Conservation (phyloP, 192 early-diverging fungal species). For the Coemansia sp. region DNA sequence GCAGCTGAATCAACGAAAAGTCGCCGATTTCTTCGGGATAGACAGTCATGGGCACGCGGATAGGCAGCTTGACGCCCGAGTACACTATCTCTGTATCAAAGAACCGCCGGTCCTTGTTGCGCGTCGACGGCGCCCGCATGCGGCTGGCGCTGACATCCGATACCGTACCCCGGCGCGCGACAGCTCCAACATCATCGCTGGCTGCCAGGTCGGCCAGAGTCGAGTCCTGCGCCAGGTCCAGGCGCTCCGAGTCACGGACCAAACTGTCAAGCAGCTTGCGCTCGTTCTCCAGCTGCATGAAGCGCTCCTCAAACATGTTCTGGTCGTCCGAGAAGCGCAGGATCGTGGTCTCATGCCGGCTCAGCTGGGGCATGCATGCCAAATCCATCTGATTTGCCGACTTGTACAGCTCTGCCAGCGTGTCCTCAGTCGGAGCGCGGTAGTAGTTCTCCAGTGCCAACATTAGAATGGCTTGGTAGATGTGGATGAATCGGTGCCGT, state of each 20-base stretch:
- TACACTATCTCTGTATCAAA: slow-evolving; percentile 88
- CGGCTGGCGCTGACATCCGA: slow-evolving; percentile 56
- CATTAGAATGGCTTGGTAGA: slow-evolving; percentile 89
- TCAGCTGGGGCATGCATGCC: slow-evolving; percentile 75
- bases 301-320: slow-evolving; percentile 85
- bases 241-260: slow-evolving; percentile 31
- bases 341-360: slow-evolving; percentile 79
- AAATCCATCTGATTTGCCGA: slow-evolving; percentile 88
- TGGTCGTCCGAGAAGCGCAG: slow-evolving; percentile 81
- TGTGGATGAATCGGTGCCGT: slow-evolving; percentile 87
- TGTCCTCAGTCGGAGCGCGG: slow-evolving; percentile 68
- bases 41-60: slow-evolving; percentile 85
- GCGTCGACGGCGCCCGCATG: slow-evolving; percentile 53
- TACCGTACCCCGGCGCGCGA: slow-evolving; percentile 53
- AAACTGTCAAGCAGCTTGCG: slow-evolving; percentile 22
- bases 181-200: slow-evolving; percentile 33
- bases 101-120: slow-evolving; percentile 85
- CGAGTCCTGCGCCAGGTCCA: slow-evolving; percentile 28
- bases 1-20: slow-evolving; percentile 81
- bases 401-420: slow-evolving; percentile 77
- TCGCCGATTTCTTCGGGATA: slow-evolving; percentile 92
- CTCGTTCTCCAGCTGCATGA: slow-evolving; percentile 55
- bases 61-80: slow-evolving; percentile 80
- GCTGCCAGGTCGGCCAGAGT: slow-evolving; percentile 25
- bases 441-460: slow-evolving; percentile 94